phyloP scores from a whole-genome alignment of 2,329 filamentous ascomycete genomes.

The Eurotiales sp. region DNA sequence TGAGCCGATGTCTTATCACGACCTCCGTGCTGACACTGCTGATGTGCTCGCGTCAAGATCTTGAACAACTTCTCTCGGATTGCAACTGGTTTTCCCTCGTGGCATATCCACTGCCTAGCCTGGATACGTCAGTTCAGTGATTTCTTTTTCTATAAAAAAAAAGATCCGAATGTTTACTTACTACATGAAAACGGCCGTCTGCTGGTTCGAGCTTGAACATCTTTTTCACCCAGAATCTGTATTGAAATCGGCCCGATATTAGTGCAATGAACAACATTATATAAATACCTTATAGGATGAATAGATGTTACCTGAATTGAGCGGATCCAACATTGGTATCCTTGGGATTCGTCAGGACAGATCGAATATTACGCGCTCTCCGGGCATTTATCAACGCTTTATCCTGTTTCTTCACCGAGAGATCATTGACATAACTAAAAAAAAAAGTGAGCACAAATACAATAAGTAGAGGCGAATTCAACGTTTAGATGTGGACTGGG shows the following conservation, averaged over 20 bases:
- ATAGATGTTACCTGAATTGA: slow-evolving; percentile 51
- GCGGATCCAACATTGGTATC: slow-evolving; percentile 49
- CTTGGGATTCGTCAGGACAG: slow-evolving; percentile 47
- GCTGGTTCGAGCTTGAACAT: slow-evolving; percentile 48
- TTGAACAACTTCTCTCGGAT: slow-evolving; percentile 51
- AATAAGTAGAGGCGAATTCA: too few relatives aligned
- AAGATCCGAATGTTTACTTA: too few relatives aligned
- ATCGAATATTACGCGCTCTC: slow-evolving; percentile 46
- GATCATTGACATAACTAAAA: slow-evolving; percentile 45
- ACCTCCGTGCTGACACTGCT: slow-evolving; percentile 50
- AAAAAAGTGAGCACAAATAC: slow-evolving; percentile 1
- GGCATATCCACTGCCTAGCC: slow-evolving; percentile 44
- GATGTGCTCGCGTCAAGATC: slow-evolving; percentile 48
- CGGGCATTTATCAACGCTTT: slow-evolving; percentile 49
- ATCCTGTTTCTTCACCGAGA: slow-evolving; percentile 51
- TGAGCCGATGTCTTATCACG: slow-evolving; percentile 52
- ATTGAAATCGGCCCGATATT: too few relatives aligned
- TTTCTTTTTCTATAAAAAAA: too few relatives aligned
- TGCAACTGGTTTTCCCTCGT: slow-evolving; percentile 52
- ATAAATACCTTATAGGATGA: too few relatives aligned
- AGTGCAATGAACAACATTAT: too few relatives aligned
- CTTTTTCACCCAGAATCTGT: slow-evolving; percentile 52
- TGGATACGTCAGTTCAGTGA: slow-evolving; percentile 17
- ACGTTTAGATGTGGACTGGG: too few relatives aligned
- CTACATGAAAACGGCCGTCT: slow-evolving; percentile 36